Conservation (phyloP, 2,329 filamentous ascomycete genomes). For the Ophiostoma ulmi region DNA sequence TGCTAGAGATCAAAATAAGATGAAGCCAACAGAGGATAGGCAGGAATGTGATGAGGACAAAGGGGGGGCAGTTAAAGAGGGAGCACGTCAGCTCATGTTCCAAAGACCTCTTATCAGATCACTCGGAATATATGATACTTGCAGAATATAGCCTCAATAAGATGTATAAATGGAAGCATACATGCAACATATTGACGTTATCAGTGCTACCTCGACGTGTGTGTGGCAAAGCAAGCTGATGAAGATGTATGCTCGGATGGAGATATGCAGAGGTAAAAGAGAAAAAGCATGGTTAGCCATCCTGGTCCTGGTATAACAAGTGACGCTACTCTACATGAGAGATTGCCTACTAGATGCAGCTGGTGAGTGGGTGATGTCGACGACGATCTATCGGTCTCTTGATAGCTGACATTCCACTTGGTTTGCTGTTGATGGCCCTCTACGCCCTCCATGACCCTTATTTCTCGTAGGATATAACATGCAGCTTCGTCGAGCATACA, state of each 20-base stretch:
- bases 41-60: neutral
- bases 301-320: neutral
- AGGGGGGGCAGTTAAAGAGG: neutral
- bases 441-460: neutral
- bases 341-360: neutral
- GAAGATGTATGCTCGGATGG: neutral
- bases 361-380: neutral
- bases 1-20: neutral
- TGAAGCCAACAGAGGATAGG: neutral
- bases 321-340: neutral
- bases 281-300: neutral
- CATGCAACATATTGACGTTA: neutral
- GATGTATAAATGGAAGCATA: neutral
- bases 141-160: neutral
- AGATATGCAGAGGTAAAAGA: neutral
- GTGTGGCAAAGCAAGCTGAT: constrained; percentile 5
- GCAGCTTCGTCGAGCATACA: neutral
- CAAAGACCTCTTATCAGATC: neutral
- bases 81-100: neutral
- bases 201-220: neutral
- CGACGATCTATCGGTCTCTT: neutral
- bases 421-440: neutral
- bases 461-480: neutral
- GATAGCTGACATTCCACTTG: neutral
- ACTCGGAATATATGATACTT: neutral